Evolutionary conservation across 176 grass and related monocot species (phyloP), one percentile per base, ranked within the genome.

Genomic region (Echinochloa phyllopogon): DNA sequence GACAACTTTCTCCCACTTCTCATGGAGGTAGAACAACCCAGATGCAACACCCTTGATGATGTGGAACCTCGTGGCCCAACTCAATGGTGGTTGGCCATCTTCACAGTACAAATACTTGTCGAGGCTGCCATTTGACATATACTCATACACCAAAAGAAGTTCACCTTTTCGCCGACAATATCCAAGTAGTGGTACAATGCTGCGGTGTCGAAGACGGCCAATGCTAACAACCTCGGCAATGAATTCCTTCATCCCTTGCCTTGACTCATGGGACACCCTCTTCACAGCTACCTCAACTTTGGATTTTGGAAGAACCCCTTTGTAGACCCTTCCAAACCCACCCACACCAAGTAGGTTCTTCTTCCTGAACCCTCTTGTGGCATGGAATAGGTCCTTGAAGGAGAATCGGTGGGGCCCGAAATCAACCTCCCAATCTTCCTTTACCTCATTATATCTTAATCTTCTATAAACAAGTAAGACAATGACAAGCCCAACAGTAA

Each of bases 281-380:
- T n/a, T n/a, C n/a, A n/a, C n/a, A n/a, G n/a, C n/a, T n/a, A n/a
- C n/a, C n/a, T n/a, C n/a, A n/a, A n/a, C n/a, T n/a, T n/a, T n/a
- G n/a, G n/a, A n/a, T n/a, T n/a, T n/a, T n/a, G n/a, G n/a, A n/a
- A n/a, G n/a, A n/a, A n/a, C n/a, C n/a, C n/a, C n/a, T n/a, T n/a
- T n/a, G n/a, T n/a, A n/a, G n/a, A n/a, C n/a, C n/a, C 49, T 82
- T n/a, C 85, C 85, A 48, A 87, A 87, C 11, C 86, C 86, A 27
- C 86, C 86, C 2, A 39, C 62, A 6, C 86, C 86, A 15, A 87
- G 86, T 2, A 87, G 42, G 0, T 69, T 60, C 40, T 60, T 87
- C 37, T 60, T 52, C 8, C 74, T 87, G 21, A 87, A 87, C 8
- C 86, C 86, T 15, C 45, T 1, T 0, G 86, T 87, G 0, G 86